phyloP scores from a whole-genome alignment of 1,284 basidiomycete species.

The Tylopilus sp. region DNA sequence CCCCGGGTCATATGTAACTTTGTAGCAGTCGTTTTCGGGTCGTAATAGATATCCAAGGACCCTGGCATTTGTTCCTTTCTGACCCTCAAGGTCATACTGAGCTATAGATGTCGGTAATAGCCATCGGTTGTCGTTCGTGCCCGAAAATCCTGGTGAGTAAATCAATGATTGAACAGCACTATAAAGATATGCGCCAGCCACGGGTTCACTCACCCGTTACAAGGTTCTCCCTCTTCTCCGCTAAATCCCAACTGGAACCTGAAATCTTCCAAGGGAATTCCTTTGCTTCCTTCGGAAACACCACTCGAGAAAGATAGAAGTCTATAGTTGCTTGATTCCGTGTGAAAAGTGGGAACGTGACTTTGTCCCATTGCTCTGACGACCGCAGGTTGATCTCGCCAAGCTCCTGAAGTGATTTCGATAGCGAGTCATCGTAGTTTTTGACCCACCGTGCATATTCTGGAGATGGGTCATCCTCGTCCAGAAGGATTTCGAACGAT shows the following conservation, averaged over 20 bases:
- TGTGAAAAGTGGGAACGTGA: conserved; percentile 48
- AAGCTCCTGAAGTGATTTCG: conserved; percentile 41
- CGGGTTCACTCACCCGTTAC: conserved; percentile 11
- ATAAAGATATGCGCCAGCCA: too few species aligned
- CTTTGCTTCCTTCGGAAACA: conserved; percentile 43
- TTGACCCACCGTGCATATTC: conserved; percentile 58
- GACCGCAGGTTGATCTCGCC: conserved; percentile 54
- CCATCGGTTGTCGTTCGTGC: conserved; percentile 10
- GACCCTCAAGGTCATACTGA: conserved; percentile 21
- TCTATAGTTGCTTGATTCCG: conserved; percentile 53
- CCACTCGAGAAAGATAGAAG: conserved; percentile 54
- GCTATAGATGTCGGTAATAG: conserved; percentile 12
- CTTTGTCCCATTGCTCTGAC: conserved; percentile 40
- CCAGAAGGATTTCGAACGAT: conserved; percentile 52
- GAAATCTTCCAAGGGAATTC: conserved; percentile 57
- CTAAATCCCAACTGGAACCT: conserved; percentile 64
- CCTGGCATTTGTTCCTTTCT: conserved; percentile 40
- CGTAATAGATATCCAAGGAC: conserved; percentile 58
- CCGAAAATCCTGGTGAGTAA: conserved; percentile 15
- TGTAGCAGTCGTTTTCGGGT: conserved; percentile 55
- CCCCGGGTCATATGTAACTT: neutral
- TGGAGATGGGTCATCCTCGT: conserved; percentile 52
- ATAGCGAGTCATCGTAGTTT: conserved; percentile 26
- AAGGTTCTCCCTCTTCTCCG: conserved; percentile 32
- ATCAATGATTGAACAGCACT: too few species aligned